Percentiles rank a stretch among this genome's conserved stretches.
Evolutionary conservation across 768 basidiomycete species (phyloP).

Genomic region (Vararia minispora): DNA sequence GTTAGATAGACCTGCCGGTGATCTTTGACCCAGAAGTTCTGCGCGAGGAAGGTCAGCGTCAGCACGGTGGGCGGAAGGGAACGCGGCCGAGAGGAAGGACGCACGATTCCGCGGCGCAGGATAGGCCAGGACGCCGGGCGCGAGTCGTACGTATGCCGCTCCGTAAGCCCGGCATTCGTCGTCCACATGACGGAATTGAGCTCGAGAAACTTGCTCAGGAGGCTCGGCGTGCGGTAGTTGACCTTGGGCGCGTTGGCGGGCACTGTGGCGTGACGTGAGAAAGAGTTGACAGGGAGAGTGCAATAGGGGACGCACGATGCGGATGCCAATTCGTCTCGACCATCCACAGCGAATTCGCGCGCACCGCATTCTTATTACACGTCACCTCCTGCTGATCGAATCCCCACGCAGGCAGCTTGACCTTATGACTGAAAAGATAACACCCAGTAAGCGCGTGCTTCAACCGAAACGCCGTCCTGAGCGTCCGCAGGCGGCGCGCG

Average conservation of each 20-base stretch:
- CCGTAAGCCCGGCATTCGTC: slow-evolving; percentile 92
- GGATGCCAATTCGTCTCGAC: slow-evolving; percentile 80
- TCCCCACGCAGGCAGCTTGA: slow-evolving; percentile 96
- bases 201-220: slow-evolving; percentile 85
- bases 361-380: slow-evolving; percentile 95
- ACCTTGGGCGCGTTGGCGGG: slow-evolving; percentile 62
- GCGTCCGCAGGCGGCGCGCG: slow-evolving; percentile 58
- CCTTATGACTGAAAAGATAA: slow-evolving; percentile 96
- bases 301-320: slow-evolving; percentile 37
- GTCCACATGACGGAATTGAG: slow-evolving; percentile 94
- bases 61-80: not conserved
- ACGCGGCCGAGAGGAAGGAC: slow-evolving; percentile 19
- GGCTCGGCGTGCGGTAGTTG: slow-evolving; percentile 86
- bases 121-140: slow-evolving; percentile 90
- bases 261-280: slow-evolving; percentile 43
- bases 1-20: slow-evolving; percentile 91
- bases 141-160: slow-evolving; percentile 91
- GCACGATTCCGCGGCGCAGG: slow-evolving; percentile 84
- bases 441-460: slow-evolving; percentile 83
- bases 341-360: slow-evolving; percentile 86
- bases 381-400: slow-evolving; percentile 99
- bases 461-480: slow-evolving; percentile 75
- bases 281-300: not conserved
- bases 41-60: slow-evolving; percentile 6
- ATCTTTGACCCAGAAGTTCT: slow-evolving; percentile 99